These are phyloP conservation scores for Ambrosiella xylebori DNA, from an alignment of 2,329 filamentous ascomycete genomes.

Conservation along the genomic window DNA sequence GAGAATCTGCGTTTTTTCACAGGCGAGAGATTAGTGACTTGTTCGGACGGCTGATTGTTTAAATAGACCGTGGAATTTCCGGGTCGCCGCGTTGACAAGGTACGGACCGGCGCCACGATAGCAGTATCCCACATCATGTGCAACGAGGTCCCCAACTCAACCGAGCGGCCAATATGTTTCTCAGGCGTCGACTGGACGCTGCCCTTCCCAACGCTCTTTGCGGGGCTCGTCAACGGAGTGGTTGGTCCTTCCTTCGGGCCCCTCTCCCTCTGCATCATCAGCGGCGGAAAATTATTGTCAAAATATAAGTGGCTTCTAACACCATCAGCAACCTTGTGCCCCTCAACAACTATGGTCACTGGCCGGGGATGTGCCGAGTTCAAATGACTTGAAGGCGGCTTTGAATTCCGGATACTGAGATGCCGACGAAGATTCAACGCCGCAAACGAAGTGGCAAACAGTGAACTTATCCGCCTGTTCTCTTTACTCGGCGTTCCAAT, in stretches of 20 bases:
- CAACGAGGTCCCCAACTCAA: conserved; percentile 3
- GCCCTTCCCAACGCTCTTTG: background rate
- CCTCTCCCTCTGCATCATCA: no score
- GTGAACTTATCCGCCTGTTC: background rate
- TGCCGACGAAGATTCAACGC: background rate
- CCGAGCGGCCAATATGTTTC: conserved; percentile 1
- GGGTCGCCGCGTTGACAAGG: background rate
- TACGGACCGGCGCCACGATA: conserved; percentile 5
- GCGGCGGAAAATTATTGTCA: background rate
- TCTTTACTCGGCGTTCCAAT: background rate
- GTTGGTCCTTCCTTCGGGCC: background rate
- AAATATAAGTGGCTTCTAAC: background rate
- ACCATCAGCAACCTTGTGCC: background rate
- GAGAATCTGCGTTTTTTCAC: background rate
- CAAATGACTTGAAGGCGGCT: background rate
- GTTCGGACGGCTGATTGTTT: background rate
- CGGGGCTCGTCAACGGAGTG: background rate
- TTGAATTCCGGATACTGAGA: background rate
- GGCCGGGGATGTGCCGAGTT: background rate
- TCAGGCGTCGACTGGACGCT: background rate
- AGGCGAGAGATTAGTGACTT: background rate
- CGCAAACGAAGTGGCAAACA: background rate
- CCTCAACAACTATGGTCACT: background rate
- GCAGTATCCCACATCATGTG: conserved; percentile 9
- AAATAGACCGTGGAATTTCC: background rate